Base-by-base conservation (phyloP, 169 alveolate genomes). In the Cryptosporidium sp. region DNA sequence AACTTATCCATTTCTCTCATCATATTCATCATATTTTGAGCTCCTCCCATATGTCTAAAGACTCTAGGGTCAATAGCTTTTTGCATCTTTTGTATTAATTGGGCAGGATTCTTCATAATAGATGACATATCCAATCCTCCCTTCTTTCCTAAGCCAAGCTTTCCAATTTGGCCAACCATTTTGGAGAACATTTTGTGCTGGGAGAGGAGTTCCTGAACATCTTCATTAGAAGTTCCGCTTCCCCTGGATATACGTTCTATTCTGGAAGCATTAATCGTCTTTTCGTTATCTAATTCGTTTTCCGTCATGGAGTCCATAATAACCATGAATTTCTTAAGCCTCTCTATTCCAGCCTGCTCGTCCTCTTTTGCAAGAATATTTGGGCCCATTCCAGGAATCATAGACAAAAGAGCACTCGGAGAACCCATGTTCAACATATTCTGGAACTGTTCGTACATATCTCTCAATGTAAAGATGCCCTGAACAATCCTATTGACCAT, bases 271-370 rank as follows among this genome's bases (percentile, higher is more conserved):
- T 84, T 95, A 21, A 98, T 84, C n/a, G 95, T 96, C 91, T 96
- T 96, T 59, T 93, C 95, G 51, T 99, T 94, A 89, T 98, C 99
- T 39, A 97, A 92, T 93, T 97, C 99, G 18, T 93, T 97, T 65
- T 95, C 96, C 23, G 99, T 97, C 99, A 98, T 97, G 2, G 99
- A 96, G 93, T 98, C 99, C 99, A 98, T 96, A 51, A 97, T 98
- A 80, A 95, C 96, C 94, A 98, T 93, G 93, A 97, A 97, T 80
- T 97, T 95, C 96, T 98, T 97, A 26, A 98, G 95, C 84, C 98
- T 95, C 73, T 93, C 96, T 12, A 97, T 96, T 29, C 99, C 99
- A 87, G 97, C 99, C 93, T 98, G 98, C 86, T 97, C 99, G 85
- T 95, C 96, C 37, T 98, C 99, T 87, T 97, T 95, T 8, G 97